Base-by-base conservation (phyloP, 345 rosid genomes). In the Brassica nigra region DNA sequence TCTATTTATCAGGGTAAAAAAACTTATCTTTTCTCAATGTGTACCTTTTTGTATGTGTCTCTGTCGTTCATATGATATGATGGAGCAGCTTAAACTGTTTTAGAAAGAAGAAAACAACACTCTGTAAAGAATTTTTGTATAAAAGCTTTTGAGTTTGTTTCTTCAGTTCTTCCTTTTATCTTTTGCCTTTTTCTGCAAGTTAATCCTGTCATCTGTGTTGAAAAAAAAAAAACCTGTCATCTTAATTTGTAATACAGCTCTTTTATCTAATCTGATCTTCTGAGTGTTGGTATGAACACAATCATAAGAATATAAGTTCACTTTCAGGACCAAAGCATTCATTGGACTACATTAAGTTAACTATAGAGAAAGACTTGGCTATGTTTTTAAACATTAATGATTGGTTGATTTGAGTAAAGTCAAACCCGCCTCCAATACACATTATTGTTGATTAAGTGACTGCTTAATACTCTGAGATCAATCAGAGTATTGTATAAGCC, bases 11-110 rank as follows among this genome's bases (percentile, higher is more conserved):
- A 2, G 1, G 63, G 70, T 61, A 31, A 30, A 44, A 44, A 69
- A 2, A 42, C 16, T 49, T 62, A 6, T 52, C 75, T 61, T 70
- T 69, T 49, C 42, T 70, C 52, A 39, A 8, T 77, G 28, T 58
- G 65, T 67, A 30, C 34, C 8, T 42, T 42, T 42, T 54, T 76
- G 74, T 68, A 58, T 68, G n/a, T 2, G 5, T 66, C 59, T 68
- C n/a, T 58, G 47, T 67, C 20, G 8, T 49, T 28, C 72, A 66
- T 76, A 36, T 65, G 52, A 36, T 27, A 27, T 49, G 79, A 39
- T 55, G 57, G 57, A 66, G 30, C 42, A 66, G 30, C 42, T 66
- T 65, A 34, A 64, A 58, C 44, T 67, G 68, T 18, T 65, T 55
- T 15, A 57, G 7, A 42, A 23, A 39, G 11, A n/a, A n/a, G n/a